phyloP scores from a whole-genome alignment of 2,329 filamentous ascomycete species.

The Aspergillus hortae region DNA sequence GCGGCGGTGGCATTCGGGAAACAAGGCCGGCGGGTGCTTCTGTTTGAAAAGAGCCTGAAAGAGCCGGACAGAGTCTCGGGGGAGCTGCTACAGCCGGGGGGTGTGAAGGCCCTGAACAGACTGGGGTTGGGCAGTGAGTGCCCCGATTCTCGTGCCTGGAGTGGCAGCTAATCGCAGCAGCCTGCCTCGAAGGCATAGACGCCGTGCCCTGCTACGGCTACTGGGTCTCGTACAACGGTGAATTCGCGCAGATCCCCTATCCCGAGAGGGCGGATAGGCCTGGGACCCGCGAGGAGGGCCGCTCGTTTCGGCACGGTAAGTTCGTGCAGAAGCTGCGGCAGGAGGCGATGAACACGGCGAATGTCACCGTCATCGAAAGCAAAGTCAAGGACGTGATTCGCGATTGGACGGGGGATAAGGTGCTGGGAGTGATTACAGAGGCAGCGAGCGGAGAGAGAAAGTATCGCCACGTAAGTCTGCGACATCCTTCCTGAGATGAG shows the following conservation, averaged over 20 bases:
- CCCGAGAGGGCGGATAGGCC: not conserved
- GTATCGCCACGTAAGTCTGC: not conserved
- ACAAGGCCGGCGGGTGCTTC: not conserved
- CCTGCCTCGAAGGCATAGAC: not conserved
- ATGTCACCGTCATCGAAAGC: not conserved
- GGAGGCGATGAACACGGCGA: conserved; percentile 53
- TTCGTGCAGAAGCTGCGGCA: conserved; percentile 78
- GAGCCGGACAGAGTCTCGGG: not conserved
- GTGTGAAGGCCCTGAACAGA: not conserved
- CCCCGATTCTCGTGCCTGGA: not conserved
- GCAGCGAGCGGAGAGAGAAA: not conserved
- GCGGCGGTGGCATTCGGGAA: not conserved
- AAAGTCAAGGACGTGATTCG: not conserved
- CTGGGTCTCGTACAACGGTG: not conserved
- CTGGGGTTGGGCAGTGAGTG: not conserved
- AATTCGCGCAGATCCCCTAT: not conserved
- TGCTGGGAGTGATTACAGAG: not conserved
- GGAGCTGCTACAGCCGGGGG: not conserved
- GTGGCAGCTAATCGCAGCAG: not conserved
- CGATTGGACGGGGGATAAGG: not conserved
- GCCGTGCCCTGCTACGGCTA: not conserved
- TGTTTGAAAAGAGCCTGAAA: not conserved
- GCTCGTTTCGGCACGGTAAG: conserved; percentile 85
- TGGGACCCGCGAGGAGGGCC: conserved; percentile 37
- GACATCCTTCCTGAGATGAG: not conserved